Base-by-base conservation (phyloP, 1,284 basidiomycete species). In the Schizophyllum commune region DNA sequence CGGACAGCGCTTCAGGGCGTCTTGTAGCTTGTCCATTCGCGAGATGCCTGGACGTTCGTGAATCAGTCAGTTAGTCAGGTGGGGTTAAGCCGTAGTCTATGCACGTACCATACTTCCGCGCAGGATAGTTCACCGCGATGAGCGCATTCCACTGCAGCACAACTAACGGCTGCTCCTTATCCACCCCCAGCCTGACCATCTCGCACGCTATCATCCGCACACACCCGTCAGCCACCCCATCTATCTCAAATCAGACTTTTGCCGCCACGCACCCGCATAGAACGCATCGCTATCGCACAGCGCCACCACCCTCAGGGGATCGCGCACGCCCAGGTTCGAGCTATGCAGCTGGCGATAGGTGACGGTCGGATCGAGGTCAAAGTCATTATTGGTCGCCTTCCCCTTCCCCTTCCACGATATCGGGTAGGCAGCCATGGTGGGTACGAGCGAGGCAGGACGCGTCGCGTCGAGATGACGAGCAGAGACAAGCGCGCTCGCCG, bases 111-210 rank as follows among this genome's bases (percentile, higher is more conserved):
- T 83, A 96, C 69, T 87, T 88, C 61, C 96, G 82, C 0, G 97
- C 96, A 2, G 94, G 90, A 71, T 99, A 99, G 74, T 96, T 97
- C 65, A 99, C 91, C 0, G 97, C 97, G 63, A 99, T 99, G 60
- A 91, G 71, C 20, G 82, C 76, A 56, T 92, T 84, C 97, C 97
- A 99, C 71, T 99, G 96, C 56, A 91, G 84, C 5, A 97, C 96
- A 8, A 96, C 93, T 13, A 98, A 79, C 0, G 96, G 95, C 1
- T 84, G 81, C 34, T 84, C 82, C 51, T 83, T 79, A 63, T 91
- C 88, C 11, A 94, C 76, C 0, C 84, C 86, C 0, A 97, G 83
- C 32, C 94, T 82, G 56, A 91, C 83, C 73, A 91, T 90, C 74
- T 98, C 94, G 74, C 95, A 98, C 27, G 91, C 86, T 55, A 21